phyloP scores from a whole-genome alignment of 768 basidiomycete species.

The Lactarius sp. region DNA sequence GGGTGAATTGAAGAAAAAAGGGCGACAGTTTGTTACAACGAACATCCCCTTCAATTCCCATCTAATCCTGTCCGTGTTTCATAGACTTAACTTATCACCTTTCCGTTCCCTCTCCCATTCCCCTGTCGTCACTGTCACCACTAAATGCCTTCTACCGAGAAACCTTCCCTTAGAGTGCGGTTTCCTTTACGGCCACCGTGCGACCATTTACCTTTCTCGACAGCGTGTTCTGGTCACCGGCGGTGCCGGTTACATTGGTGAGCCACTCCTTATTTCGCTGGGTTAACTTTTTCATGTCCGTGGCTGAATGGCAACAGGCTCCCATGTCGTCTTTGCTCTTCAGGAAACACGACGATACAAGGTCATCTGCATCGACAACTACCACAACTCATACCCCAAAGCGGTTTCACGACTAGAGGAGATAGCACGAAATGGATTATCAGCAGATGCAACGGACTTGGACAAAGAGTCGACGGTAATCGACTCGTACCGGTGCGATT shows the following conservation, averaged over 20 bases:
- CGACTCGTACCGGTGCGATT: conserved; percentile 64
- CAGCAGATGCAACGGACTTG: conserved; percentile 54
- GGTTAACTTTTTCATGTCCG: conserved; percentile 16
- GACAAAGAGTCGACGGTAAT: conserved; percentile 73
- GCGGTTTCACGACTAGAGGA: conserved; percentile 73
- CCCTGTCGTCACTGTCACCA: background rate
- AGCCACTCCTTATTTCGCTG: conserved; percentile 20
- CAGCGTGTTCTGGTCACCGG: conserved; percentile 69
- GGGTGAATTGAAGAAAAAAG: conserved; percentile 1
- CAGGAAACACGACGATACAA: conserved; percentile 86
- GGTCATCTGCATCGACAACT: conserved; percentile 92
- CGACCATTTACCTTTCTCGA: conserved; percentile 21
- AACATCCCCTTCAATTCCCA: conserved; percentile 7
- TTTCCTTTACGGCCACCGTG: background rate
- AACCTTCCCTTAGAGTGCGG: conserved; percentile 14
- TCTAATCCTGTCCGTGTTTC: conserved; percentile 13
- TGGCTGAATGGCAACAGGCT: conserved; percentile 49
- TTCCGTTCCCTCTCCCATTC: conserved; percentile 4
- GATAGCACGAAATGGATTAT: conserved; percentile 72
- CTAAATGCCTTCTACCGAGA: conserved; percentile 19
- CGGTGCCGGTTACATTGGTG: conserved; percentile 89
- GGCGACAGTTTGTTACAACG: background rate
- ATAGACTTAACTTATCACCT: conserved; percentile 18
- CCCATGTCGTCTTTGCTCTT: conserved; percentile 85
- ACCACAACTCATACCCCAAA: conserved; percentile 81